Evolutionary conservation across 257 asterid species (phyloP).

Genomic region (Nicotiana paniculata): DNA sequence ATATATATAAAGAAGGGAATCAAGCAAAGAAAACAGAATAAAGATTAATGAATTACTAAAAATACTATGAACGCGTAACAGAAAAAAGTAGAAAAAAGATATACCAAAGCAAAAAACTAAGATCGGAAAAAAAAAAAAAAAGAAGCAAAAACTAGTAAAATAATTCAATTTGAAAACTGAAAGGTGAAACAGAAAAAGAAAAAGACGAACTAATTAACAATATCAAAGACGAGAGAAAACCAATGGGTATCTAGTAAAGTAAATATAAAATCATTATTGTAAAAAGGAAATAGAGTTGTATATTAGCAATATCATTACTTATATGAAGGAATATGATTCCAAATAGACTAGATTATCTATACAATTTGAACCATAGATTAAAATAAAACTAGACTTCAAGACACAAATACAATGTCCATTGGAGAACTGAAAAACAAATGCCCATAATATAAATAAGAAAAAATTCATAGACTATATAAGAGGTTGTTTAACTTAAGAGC

Average conservation of each 20-base stretch:
- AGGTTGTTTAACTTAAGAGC: no score
- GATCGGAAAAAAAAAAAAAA: not conserved
- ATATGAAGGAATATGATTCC: not conserved
- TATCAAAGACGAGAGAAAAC: not conserved
- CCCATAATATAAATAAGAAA: no score
- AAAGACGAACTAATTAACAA: not conserved
- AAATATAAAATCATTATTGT: not conserved
- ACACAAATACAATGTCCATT: no score
- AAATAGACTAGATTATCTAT: not conserved
- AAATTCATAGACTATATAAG: no score
- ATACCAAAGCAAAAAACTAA: not conserved
- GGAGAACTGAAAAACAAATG: no score
- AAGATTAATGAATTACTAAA: not conserved
- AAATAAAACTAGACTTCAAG: no score
- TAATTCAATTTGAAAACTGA: not conserved
- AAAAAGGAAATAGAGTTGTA: not conserved
- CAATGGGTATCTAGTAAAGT: no score
- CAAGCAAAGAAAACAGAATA: not conserved
- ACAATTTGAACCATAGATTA: no score
- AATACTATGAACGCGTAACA: not conserved
- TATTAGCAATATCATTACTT: not conserved
- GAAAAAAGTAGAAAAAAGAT: not conserved
- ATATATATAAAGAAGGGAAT: no score
- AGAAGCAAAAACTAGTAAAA: no score
- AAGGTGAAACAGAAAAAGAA: not conserved